Conservation (phyloP, 2,329 filamentous ascomycete genomes). For the Fusarium sambucinum region DNA sequence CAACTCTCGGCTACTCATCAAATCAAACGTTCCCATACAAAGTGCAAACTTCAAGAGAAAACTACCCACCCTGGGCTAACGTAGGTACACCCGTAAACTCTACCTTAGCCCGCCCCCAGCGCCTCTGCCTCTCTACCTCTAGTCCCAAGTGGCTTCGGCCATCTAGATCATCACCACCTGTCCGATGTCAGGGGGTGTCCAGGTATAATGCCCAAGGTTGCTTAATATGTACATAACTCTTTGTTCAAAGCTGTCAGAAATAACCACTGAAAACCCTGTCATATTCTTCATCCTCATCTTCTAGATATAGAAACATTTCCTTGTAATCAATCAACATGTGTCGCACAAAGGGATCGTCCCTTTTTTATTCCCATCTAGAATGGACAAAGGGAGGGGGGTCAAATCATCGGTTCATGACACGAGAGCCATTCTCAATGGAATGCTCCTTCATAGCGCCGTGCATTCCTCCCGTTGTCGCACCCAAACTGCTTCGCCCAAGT, state of each 20-base stretch:
- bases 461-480: slow-evolving; percentile 47
- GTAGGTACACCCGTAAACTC: slow-evolving; percentile 43
- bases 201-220: not conserved
- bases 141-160: slow-evolving; percentile 36
- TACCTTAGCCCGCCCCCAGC: slow-evolving; percentile 34
- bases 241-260: slow-evolving; percentile 1
- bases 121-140: slow-evolving; percentile 16
- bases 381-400: slow-evolving; percentile 36
- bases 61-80: slow-evolving; percentile 28
- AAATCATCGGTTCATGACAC: slow-evolving; percentile 28
- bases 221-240: slow-evolving; percentile 8
- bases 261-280: not conserved
- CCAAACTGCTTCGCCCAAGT: slow-evolving; percentile 33
- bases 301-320: slow-evolving; percentile 1
- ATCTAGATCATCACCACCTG: slow-evolving; percentile 34
- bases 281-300: not conserved
- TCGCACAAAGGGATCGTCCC: slow-evolving; percentile 30
- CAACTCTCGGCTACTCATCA: not conserved
- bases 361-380: slow-evolving; percentile 17
- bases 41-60: slow-evolving; percentile 1
- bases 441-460: slow-evolving; percentile 47
- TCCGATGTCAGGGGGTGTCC: not conserved
- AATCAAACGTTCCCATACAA: slow-evolving; percentile 5
- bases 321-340: slow-evolving; percentile 15
- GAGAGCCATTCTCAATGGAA: slow-evolving; percentile 44